Evolutionary conservation across 2,329 filamentous ascomycete species (phyloP), one percentile per base, ranked within the genome.

Genomic region (Aspergillus melleus): DNA sequence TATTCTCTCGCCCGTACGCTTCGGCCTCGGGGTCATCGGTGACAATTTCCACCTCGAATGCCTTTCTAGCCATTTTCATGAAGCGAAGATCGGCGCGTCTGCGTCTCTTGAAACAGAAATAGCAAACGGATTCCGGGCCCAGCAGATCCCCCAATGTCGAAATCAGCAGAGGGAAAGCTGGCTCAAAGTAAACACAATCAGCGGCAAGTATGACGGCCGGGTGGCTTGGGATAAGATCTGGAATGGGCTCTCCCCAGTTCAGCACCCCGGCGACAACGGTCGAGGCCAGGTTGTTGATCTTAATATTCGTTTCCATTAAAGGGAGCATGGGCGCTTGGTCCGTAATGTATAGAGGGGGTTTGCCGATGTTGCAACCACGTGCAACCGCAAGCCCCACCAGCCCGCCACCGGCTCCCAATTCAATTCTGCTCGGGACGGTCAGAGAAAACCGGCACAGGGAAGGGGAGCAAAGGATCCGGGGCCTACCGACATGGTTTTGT

Each of bases 121-220:
- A 89, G 74, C 89, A 92, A 49, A 92, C 75, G 0, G 86, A 86
- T 10, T 81, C 73, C 3, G 82, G 83, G 16, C 85, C 84, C 64
- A 96, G 81, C 52, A 97, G 81, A 63, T 90, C 87, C 60, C 85
- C 81, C 65, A 98, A 79, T 6, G 94, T 98, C 64, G 87, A 80
- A 71, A 95, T 84, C 51, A 99, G 83, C 36, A 97, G 81, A 30
- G 94, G 93, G 72, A 98, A 98, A 1, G 95, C 91, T 2, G 94
- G 92, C 76, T 98, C 95, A 75, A 96, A 96, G 80, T 98, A 99
- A 52, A 96, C 92, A 77, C 94, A 98, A 76, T 98, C 95, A 46
- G 93, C 94, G 3, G 95, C 95, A n/a, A 98, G 84, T 58, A 99
- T 88, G 57, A 96, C 82, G 69, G 93, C 87, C 19, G 92, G 91